These are phyloP conservation scores for Megacollybia marginata DNA, from an alignment of 768 basidiomycete species.

Conservation along the genomic window DNA sequence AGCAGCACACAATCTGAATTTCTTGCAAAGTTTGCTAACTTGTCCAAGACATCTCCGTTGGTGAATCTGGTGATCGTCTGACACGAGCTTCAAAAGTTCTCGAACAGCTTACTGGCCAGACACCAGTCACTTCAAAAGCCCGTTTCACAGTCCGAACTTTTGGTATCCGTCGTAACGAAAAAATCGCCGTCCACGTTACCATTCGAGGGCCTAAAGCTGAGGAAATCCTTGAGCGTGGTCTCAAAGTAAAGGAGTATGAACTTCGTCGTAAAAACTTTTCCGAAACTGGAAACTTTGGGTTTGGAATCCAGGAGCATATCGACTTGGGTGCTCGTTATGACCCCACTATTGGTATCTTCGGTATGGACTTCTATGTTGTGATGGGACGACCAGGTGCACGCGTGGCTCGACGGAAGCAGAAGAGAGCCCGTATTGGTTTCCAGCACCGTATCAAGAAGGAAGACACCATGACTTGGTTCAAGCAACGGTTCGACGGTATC, in stretches of 20 bases:
- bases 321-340: constrained; percentile 98
- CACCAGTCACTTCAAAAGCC: constrained; percentile 98
- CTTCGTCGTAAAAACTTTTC: constrained; percentile 95
- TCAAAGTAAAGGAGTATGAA: constrained; percentile 99
- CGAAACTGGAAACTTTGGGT: constrained; percentile 98
- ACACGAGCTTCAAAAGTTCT: constrained; percentile 99
- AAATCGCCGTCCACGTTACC: constrained; percentile 98
- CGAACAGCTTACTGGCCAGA: constrained; percentile 98
- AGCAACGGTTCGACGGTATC: constrained; percentile 98
- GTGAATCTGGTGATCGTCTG: constrained; percentile 98
- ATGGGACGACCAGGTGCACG: constrained; percentile 95
- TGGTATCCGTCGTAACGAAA: constrained; percentile 99
- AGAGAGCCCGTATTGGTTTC: constrained; percentile 81
- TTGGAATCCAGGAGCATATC: constrained; percentile 99
- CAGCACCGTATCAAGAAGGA: constrained; percentile 91
- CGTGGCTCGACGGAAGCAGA: constrained; percentile 85
- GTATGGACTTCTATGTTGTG: constrained; percentile 98
- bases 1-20: constrained; percentile 29
- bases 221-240: constrained; percentile 97
- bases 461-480: constrained; percentile 98
- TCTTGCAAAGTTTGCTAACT: constrained; percentile 2
- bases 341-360: constrained; percentile 97
- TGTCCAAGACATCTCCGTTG: constrained; percentile 91
- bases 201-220: constrained; percentile 99
- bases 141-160: constrained; percentile 99